A percentile compares a stretch with the other conserved stretches of the same genome.
These are phyloP conservation scores for Diplodia intermedia DNA, from an alignment of 2,329 filamentous ascomycete species.

Conservation along the genomic window DNA sequence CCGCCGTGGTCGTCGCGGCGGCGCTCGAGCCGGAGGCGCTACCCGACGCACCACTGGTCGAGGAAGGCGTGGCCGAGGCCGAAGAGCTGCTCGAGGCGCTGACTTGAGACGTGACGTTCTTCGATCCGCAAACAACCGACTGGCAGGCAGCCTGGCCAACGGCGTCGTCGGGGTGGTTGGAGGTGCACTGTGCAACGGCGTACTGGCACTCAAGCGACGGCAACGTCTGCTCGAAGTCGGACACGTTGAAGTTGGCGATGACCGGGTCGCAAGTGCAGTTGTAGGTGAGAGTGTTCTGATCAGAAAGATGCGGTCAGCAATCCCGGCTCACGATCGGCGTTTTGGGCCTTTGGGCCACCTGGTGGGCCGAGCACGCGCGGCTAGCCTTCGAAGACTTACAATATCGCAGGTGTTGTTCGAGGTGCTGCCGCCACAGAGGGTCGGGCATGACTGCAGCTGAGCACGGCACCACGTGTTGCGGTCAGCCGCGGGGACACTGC, in stretches of 20 bases:
- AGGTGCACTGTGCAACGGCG: constrained; percentile 52
- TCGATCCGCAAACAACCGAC: constrained; percentile 59
- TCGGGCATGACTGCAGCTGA: constrained; percentile 65
- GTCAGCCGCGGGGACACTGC: constrained; percentile 45
- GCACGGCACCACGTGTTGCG: constrained; percentile 63
- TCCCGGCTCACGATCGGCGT: constrained; percentile 8
- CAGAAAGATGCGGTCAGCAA: constrained; percentile 37
- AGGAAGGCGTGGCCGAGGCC: constrained; percentile 37
- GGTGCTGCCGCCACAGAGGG: constrained; percentile 62
- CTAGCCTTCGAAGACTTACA: constrained; percentile 53
- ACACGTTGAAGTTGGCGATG: constrained; percentile 60
- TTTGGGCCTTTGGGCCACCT: neutral
- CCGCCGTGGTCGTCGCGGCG: constrained; percentile 40
- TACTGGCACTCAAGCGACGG: constrained; percentile 46
- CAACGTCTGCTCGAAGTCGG: constrained; percentile 63
- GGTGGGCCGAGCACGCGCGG: neutral
- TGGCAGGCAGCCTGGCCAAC: constrained; percentile 55
- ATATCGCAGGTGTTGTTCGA: constrained; percentile 62
- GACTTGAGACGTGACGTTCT: constrained; percentile 37
- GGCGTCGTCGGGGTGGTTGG: constrained; percentile 53
- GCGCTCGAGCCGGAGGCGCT: constrained; percentile 38
- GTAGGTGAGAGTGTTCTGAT: constrained; percentile 60
- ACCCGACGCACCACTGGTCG: constrained; percentile 30
- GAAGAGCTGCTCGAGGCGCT: constrained; percentile 35
- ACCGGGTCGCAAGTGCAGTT: constrained; percentile 65